Evolutionary conservation across 2,329 filamentous ascomycete genomes (phyloP).

Genomic region (Fusarium luffae): DNA sequence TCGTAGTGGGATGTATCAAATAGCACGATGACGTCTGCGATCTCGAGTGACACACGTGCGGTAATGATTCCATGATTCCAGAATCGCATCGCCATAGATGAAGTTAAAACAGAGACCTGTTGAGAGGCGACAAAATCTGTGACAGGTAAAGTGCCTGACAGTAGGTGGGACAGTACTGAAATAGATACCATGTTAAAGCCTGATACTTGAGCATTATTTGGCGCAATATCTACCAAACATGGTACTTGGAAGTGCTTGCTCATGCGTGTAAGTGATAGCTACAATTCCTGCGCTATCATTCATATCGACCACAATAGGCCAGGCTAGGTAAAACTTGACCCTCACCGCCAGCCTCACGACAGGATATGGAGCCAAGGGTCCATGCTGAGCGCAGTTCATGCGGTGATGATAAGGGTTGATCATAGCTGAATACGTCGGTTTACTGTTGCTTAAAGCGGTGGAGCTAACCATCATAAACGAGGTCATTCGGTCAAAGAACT

Average conservation of each 20-base stretch:
- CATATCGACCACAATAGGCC: background rate
- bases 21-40: slow-evolving; percentile 20
- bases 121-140: background rate
- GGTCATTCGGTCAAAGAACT: slow-evolving; percentile 7
- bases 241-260: background rate
- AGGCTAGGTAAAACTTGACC: background rate
- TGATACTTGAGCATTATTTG: background rate
- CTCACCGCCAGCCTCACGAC: slow-evolving; percentile 21
- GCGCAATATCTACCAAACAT: background rate
- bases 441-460: background rate
- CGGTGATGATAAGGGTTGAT: slow-evolving; percentile 22
- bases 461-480: slow-evolving; percentile 9
- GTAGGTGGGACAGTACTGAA: background rate
- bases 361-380: slow-evolving; percentile 9
- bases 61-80: slow-evolving; percentile 1
- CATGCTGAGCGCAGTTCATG: slow-evolving; percentile 11
- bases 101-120: background rate
- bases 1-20: background rate
- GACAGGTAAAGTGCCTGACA: background rate
- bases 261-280: slow-evolving; percentile 16
- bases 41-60: slow-evolving; percentile 9
- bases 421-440: slow-evolving; percentile 14
- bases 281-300: slow-evolving; percentile 1
- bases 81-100: background rate
- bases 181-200: background rate